Evolutionary conservation across 2,329 filamentous ascomycete genomes (phyloP).

Genomic region (Colletotrichum zoysiae): DNA sequence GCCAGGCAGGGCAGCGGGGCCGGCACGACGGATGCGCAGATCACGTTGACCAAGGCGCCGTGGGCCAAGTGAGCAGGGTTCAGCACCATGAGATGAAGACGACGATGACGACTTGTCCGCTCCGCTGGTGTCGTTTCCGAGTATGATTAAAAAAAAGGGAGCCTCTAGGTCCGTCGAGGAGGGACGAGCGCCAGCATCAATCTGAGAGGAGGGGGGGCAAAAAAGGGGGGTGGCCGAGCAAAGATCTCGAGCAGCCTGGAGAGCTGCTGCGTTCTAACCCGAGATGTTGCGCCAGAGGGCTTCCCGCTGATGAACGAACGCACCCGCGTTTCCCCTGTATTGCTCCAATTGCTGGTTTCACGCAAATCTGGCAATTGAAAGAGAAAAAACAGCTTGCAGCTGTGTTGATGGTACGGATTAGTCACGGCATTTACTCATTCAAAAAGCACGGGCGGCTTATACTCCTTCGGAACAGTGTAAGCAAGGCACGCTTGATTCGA

Average conservation of each 20-base stretch:
- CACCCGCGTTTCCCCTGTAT: too few relatives aligned
- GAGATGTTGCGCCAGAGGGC: neutral
- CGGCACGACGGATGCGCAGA: conserved; percentile 54
- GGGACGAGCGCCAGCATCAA: neutral
- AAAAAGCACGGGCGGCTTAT: neutral
- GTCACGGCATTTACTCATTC: neutral
- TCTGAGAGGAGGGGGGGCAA: neutral
- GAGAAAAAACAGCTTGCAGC: neutral
- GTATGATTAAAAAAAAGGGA: neutral
- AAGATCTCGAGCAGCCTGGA: neutral
- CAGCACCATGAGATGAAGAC: neutral
- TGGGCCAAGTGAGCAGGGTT: conserved; percentile 55
- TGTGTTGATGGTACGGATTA: neutral
- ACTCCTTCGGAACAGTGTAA: conserved; percentile 1
- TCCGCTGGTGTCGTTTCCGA: neutral
- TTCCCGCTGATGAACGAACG: neutral
- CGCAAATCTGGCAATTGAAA: neutral
- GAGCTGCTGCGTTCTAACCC: neutral
- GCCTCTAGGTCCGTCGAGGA: neutral
- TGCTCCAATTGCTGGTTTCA: neutral
- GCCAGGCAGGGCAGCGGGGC: conserved; percentile 40
- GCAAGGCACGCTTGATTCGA: conserved; percentile 34
- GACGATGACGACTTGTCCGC: neutral
- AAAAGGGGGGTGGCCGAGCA: neutral
- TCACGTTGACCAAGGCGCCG: conserved; percentile 60